Evolutionary conservation across 345 rosid genomes (phyloP).

Genomic region (Durio zibethinus): DNA sequence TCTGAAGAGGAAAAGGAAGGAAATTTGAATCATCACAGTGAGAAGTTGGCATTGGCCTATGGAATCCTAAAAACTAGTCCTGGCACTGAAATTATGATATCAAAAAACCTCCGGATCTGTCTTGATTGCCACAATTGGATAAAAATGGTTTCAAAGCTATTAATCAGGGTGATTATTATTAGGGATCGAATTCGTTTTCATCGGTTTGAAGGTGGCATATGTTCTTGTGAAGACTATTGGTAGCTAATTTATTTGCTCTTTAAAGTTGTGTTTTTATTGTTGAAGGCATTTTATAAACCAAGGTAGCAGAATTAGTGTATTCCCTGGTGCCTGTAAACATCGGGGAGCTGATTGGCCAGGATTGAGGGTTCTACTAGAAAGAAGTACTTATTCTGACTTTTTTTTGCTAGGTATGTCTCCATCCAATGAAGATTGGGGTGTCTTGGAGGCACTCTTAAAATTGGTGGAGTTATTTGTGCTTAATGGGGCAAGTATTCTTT

Average conservation of each 20-base stretch:
- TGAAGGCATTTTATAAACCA: neutral
- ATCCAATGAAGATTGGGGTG: neutral
- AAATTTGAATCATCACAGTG: slow-evolving; percentile 68
- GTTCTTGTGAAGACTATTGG: slow-evolving; percentile 79
- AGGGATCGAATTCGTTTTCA: slow-evolving; percentile 86
- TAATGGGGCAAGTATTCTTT: neutral
- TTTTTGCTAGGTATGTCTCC: neutral
- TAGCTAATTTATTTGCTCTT: slow-evolving; percentile 21
- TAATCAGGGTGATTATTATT: slow-evolving; percentile 56
- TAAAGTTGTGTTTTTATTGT: neutral
- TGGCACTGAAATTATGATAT: slow-evolving; percentile 56
- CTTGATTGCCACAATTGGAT: slow-evolving; percentile 79
- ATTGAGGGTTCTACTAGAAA: neutral
- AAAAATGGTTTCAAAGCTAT: slow-evolving; percentile 54
- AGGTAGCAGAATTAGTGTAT: neutral
- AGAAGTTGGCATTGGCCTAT: slow-evolving; percentile 78
- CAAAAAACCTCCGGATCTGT: slow-evolving; percentile 78
- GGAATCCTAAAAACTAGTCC: slow-evolving; percentile 70
- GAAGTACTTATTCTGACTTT: neutral
- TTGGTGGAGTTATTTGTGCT: neutral
- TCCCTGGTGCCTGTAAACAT: neutral
- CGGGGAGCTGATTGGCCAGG: neutral
- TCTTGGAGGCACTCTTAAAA: neutral
- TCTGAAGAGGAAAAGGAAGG: slow-evolving; percentile 83
- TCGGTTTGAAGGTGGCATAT: slow-evolving; percentile 66